These are phyloP conservation scores for Sporothrix dimorphospora DNA, from an alignment of 2,329 filamentous ascomycete genomes.

Conservation along the genomic window DNA sequence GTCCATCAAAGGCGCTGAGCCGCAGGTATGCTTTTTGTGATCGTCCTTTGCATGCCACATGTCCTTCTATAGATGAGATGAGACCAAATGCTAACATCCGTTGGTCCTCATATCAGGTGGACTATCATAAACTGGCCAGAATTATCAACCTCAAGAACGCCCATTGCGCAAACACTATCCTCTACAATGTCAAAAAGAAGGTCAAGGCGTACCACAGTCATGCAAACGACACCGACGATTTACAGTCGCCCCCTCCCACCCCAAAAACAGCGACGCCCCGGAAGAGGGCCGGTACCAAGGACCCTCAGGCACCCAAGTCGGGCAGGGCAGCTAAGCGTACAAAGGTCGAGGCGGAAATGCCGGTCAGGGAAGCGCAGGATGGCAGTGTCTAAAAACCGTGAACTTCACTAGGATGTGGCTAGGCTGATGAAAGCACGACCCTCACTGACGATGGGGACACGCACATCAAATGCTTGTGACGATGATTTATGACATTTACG, in stretches of 20 bases:
- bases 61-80: neutral
- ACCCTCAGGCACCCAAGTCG: constrained; percentile 14
- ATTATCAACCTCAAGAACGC: constrained; percentile 31
- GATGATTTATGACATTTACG: neutral
- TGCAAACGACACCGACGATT: neutral
- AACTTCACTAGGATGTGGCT: neutral
- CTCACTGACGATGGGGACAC: neutral
- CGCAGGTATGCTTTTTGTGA: constrained; percentile 22
- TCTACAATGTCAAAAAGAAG: constrained; percentile 31
- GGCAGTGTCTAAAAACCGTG: constrained; percentile 11
- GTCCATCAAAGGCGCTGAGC: constrained; percentile 31
- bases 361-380: neutral
- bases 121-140: constrained; percentile 28
- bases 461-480: neutral
- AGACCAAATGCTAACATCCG: neutral
- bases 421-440: neutral
- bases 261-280: constrained; percentile 19
- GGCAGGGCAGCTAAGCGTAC: constrained; percentile 23
- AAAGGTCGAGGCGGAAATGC: constrained; percentile 19
- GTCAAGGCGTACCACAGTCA: constrained; percentile 23
- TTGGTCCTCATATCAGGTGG: constrained; percentile 20
- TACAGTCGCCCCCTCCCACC: neutral
- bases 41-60: neutral
- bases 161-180: constrained; percentile 25
- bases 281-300: constrained; percentile 16